These are phyloP conservation scores for Moesziomyces aphidis DNA, from an alignment of 1,284 basidiomycete genomes.

Conservation along the genomic window DNA sequence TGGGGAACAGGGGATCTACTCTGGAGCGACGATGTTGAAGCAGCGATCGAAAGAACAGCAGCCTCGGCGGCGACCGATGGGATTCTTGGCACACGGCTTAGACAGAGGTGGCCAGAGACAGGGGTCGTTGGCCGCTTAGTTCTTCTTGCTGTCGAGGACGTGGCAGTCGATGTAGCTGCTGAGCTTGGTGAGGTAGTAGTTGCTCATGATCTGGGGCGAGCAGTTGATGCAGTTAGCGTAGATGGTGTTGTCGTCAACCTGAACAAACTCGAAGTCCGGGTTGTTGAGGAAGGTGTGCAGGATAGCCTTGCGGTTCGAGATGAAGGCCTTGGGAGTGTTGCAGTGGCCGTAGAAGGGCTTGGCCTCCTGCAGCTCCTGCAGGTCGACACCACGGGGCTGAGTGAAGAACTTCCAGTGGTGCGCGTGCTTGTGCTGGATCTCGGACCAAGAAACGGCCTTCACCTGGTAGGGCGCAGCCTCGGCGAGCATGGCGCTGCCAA, in stretches of 20 bases:
- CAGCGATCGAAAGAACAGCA: too few relatives aligned
- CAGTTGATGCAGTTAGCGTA: constrained; percentile 30
- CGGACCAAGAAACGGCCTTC: constrained; percentile 12
- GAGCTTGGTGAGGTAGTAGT: constrained; percentile 14
- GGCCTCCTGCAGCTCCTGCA: background rate
- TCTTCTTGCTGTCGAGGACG: too few relatives aligned
- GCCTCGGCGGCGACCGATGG: too few relatives aligned
- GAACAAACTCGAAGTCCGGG: constrained; percentile 12
- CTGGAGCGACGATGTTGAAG: too few relatives aligned
- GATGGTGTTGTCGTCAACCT: constrained; percentile 7
- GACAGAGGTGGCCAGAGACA: too few relatives aligned
- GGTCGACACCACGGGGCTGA: constrained; percentile 4
- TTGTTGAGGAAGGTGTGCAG: background rate
- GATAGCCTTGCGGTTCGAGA: background rate
- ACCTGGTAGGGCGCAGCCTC: constrained; percentile 1
- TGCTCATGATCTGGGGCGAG: constrained; percentile 2
- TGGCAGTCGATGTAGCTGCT: constrained; percentile 9
- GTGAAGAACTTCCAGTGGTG: constrained; percentile 14
- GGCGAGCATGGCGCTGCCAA: constrained; percentile 6
- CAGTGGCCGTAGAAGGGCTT: constrained; percentile 17
- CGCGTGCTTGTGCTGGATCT: constrained; percentile 11
- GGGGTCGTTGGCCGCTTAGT: too few relatives aligned
- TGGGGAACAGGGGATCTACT: too few relatives aligned
- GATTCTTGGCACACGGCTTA: too few relatives aligned
- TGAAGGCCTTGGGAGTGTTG: background rate